Percentiles rank a stretch among this genome's conserved stretches.
phyloP scores from a whole-genome alignment of 345 rosid species.

The Odontarrhena argentea region DNA sequence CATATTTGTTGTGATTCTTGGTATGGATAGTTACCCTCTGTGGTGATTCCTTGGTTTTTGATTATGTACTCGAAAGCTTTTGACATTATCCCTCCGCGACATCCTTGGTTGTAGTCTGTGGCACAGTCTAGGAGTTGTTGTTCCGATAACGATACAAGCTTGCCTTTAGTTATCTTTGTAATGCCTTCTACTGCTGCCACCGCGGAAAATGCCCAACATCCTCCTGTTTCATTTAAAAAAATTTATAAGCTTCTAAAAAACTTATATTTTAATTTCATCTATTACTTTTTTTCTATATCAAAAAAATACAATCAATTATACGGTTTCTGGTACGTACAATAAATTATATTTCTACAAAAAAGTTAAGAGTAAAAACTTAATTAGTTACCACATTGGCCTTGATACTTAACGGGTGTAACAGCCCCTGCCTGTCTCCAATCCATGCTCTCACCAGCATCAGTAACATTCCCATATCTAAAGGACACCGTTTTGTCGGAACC shows the following conservation, averaged over 20 bases:
- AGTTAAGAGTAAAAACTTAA: background rate
- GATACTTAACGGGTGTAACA: constrained; percentile 46
- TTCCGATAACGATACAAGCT: constrained; percentile 49
- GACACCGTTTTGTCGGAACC: background rate
- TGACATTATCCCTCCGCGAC: constrained; percentile 42
- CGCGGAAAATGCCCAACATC: constrained; percentile 64
- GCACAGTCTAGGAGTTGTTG: constrained; percentile 67
- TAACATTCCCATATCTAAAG: constrained; percentile 38
- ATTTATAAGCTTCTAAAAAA: background rate
- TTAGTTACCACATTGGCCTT: constrained; percentile 49
- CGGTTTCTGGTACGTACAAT: too few relatives aligned
- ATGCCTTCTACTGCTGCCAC: constrained; percentile 54
- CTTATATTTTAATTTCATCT: background rate
- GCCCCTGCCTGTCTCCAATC: constrained; percentile 57
- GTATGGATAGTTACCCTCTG: constrained; percentile 46
- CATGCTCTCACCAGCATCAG: constrained; percentile 33
- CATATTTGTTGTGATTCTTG: constrained; percentile 41
- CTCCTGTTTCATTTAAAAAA: constrained; percentile 34
- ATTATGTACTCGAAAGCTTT: constrained; percentile 45
- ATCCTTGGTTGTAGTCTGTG: constrained; percentile 47
- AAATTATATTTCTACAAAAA: too few relatives aligned
- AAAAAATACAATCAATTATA: too few relatives aligned
- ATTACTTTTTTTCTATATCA: too few relatives aligned
- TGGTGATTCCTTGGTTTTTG: constrained; percentile 43
- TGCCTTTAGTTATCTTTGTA: constrained; percentile 43